These are phyloP conservation scores for Leishmania aethiopica DNA, from an alignment of 208 protist species.

Conservation along the genomic window DNA sequence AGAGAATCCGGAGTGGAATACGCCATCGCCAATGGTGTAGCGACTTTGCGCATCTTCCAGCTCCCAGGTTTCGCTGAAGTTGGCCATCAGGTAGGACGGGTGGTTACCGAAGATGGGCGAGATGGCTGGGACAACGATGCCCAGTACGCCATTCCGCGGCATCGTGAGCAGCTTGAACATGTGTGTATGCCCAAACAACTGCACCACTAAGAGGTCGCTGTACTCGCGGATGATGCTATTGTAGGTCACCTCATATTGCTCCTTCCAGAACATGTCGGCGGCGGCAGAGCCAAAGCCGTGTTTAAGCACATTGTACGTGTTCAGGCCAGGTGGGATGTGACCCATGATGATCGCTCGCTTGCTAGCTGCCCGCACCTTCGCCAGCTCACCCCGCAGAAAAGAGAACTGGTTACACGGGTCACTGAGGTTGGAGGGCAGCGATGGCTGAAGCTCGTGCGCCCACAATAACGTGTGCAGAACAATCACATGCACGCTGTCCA, in stretches of 20 bases:
- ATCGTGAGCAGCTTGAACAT: conserved; percentile 52
- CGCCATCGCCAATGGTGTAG: conserved; percentile 35
- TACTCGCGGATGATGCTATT: conserved; percentile 50
- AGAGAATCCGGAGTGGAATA: conserved; percentile 43
- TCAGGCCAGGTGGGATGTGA: conserved; percentile 70
- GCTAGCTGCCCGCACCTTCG: conserved; percentile 27
- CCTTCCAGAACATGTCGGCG: conserved; percentile 74
- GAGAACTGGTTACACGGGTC: conserved; percentile 81
- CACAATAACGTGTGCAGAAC: conserved; percentile 81
- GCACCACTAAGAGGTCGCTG: conserved; percentile 40
- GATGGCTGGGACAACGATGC: conserved; percentile 65
- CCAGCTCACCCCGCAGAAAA: conserved; percentile 57
- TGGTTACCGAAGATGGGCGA: conserved; percentile 66
- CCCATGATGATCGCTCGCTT: conserved; percentile 78
- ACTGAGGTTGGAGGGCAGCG: conserved; percentile 31
- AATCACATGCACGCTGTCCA: conserved; percentile 45
- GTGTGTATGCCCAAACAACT: conserved; percentile 85
- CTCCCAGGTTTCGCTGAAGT: conserved; percentile 38
- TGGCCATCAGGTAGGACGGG: conserved; percentile 70
- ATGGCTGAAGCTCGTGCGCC: conserved; percentile 40
- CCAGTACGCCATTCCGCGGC: conserved; percentile 13
- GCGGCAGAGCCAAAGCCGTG: conserved; percentile 30
- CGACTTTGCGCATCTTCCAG: conserved; percentile 52
- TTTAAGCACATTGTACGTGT: conserved; percentile 15
- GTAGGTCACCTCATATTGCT: conserved; percentile 54